These are phyloP conservation scores for Brassica hybrid DNA, from an alignment of 441 rosid species.

Conservation along the genomic window DNA sequence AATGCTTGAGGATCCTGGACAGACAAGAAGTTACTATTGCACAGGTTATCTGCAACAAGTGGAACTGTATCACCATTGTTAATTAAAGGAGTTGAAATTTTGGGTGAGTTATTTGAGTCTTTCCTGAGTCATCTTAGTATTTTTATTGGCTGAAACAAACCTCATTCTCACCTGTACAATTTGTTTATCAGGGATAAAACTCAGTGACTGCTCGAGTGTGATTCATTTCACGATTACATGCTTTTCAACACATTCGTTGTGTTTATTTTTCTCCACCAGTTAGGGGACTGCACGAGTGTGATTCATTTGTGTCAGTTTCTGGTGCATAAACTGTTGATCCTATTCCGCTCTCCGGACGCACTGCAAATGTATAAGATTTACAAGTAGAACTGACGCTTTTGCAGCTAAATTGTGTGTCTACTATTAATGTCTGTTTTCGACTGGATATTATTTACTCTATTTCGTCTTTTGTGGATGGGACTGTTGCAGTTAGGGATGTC, in stretches of 20 bases:
- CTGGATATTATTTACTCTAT: conserved; percentile 19
- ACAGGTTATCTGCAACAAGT: not conserved
- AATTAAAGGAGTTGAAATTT: not conserved
- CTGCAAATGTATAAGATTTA: conserved; percentile 88
- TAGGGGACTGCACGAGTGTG: conserved; percentile 86
- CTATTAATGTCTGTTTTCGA: not conserved
- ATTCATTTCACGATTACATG: conserved; percentile 13
- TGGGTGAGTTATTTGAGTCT: no score
- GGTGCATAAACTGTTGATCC: conserved; percentile 79
- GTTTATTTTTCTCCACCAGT: not conserved
- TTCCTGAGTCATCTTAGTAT: no score
- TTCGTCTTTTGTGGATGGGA: conserved; percentile 81
- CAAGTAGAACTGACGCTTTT: conserved; percentile 53
- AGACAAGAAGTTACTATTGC: not conserved
- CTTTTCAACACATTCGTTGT: conserved; percentile 44
- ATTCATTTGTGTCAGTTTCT: conserved; percentile 77
- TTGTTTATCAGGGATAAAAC: no score
- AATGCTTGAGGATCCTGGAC: not conserved
- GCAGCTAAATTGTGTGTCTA: not conserved
- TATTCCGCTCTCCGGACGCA: conserved; percentile 71
- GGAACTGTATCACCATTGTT: not conserved
- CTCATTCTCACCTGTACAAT: no score
- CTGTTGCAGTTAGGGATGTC: conserved; percentile 85
- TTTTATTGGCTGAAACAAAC: no score
- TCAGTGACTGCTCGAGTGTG: no score